phyloP scores from a whole-genome alignment of 164 flowering plant genomes.

The Buxus sempervirens region DNA sequence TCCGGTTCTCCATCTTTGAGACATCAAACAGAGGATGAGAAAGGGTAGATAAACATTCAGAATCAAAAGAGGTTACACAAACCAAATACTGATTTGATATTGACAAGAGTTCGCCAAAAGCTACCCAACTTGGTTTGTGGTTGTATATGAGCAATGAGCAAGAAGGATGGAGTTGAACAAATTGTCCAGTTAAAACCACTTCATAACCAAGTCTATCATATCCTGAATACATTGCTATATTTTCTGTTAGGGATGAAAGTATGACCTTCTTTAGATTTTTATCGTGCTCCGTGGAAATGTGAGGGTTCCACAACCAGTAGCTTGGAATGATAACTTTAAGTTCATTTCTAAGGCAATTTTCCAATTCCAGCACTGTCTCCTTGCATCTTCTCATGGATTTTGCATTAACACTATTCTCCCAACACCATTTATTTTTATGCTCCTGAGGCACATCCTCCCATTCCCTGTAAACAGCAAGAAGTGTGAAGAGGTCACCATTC shows the following conservation, averaged over 20 bases:
- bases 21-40: slow-evolving; percentile 53
- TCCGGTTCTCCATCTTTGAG: slow-evolving; percentile 42
- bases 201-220: slow-evolving; percentile 85
- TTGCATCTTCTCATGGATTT: slow-evolving; percentile 86
- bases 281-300: slow-evolving; percentile 40
- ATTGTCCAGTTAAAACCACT: slow-evolving; percentile 71
- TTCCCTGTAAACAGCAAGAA: slow-evolving; percentile 82
- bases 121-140: slow-evolving; percentile 83
- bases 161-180: slow-evolving; percentile 82
- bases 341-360: slow-evolving; percentile 63
- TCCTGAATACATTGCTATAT: slow-evolving; percentile 89
- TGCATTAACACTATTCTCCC: slow-evolving; percentile 93
- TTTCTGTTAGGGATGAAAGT: slow-evolving; percentile 75
- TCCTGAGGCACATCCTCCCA: slow-evolving; percentile 60
- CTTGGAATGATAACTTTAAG: slow-evolving; percentile 54
- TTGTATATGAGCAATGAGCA: slow-evolving; percentile 74
- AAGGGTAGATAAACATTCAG: slow-evolving; percentile 45
- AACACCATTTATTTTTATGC: slow-evolving; percentile 74
- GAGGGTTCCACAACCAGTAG: slow-evolving; percentile 78
- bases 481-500: slow-evolving; percentile 86
- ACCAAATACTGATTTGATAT: slow-evolving; percentile 60
- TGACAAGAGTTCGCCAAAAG: slow-evolving; percentile 75
- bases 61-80: slow-evolving; percentile 80
- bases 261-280: slow-evolving; percentile 50
- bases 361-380: slow-evolving; percentile 76